Evolutionary conservation across 2,329 filamentous ascomycete species (phyloP).

Genomic region (Trichoderma cornu-damae): DNA sequence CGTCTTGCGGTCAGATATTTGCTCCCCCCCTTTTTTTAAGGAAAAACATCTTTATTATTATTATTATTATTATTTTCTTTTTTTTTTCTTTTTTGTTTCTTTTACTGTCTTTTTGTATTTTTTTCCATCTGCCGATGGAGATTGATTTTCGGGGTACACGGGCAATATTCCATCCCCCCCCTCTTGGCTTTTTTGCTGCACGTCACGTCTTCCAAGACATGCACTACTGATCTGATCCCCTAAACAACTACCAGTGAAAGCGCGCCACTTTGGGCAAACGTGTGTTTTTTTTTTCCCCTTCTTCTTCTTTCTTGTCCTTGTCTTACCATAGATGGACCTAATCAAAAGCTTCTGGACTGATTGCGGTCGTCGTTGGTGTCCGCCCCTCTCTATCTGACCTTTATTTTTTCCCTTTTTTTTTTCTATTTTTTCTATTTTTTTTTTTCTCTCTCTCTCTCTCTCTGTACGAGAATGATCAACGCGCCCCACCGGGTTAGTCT

Average conservation of each 20-base stretch:
- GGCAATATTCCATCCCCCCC: not conserved
- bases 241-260: not conserved
- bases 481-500: constrained; percentile 6
- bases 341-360: not conserved
- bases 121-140: constrained; percentile 12
- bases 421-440: no score
- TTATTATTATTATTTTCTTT: no score
- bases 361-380: no score
- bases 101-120: no score
- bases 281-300: no score
- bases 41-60: no score
- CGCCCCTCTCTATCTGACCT: not conserved
- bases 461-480: constrained; percentile 14
- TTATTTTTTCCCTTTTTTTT: no score
- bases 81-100: no score
- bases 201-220: not conserved
- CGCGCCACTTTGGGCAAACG: not conserved
- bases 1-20: no score
- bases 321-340: not conserved
- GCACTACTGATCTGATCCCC: not conserved
- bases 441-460: not conserved
- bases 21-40: no score
- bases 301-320: no score
- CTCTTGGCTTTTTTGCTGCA: not conserved
- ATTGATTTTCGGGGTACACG: not conserved